These are phyloP conservation scores for Aquilaria sinensis DNA, from an alignment of 345 rosid species.

Conservation along the genomic window DNA sequence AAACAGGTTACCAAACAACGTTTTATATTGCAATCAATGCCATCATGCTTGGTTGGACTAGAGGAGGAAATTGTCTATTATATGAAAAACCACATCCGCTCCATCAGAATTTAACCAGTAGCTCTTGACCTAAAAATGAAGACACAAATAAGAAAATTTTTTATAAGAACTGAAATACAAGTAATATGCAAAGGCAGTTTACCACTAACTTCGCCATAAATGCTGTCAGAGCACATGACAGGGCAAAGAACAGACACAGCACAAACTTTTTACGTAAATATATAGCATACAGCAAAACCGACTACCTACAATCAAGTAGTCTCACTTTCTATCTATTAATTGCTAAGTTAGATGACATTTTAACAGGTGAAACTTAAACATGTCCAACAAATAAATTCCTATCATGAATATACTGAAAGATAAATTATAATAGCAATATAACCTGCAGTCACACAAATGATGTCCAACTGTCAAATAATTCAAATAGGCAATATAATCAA, in stretches of 20 bases:
- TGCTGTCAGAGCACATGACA: neutral
- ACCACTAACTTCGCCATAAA: neutral
- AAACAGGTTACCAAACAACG: too few species aligned
- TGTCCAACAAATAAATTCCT: too few species aligned
- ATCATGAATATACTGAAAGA: too few species aligned
- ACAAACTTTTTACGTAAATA: neutral
- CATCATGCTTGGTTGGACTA: conserved; percentile 21
- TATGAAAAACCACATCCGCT: conserved; percentile 81
- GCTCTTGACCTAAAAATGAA: conserved; percentile 60
- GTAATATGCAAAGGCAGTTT: too few species aligned
- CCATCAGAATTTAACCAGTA: conserved; percentile 95
- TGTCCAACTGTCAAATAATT: too few species aligned
- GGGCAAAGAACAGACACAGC: neutral
- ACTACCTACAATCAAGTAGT: neutral
- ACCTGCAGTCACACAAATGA: too few species aligned
- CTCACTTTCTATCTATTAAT: too few species aligned
- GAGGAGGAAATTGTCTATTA: conserved; percentile 80
- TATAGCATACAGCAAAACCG: neutral
- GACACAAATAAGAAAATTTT: neutral
- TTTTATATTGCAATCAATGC: neutral
- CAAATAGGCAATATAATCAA: too few species aligned
- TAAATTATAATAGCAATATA: too few species aligned
- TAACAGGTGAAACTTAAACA: too few species aligned
- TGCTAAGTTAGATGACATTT: too few species aligned
- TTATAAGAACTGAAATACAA: neutral